Percentiles rank a stretch among this genome's conserved stretches.
Evolutionary conservation across 441 rosid species (phyloP).

Genomic region (Corymbia calophylla): DNA sequence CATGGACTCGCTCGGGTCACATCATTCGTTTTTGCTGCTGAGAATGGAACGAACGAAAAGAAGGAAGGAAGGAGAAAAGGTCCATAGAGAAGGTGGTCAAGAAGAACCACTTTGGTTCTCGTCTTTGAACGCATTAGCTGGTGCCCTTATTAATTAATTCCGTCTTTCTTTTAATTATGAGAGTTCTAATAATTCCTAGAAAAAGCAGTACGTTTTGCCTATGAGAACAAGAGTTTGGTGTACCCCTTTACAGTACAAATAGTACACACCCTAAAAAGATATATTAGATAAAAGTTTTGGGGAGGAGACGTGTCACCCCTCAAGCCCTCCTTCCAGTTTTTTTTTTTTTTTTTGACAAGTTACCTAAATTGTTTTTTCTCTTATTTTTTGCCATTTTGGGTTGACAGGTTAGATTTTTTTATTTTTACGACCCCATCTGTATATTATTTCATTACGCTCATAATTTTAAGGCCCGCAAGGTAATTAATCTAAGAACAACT

Average conservation of each 20-base stretch:
- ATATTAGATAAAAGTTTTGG: not conserved
- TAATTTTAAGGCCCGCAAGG: no score
- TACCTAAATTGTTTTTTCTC: not conserved
- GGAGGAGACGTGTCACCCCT: not conserved
- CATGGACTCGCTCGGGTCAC: not conserved
- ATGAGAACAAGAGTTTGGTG: not conserved
- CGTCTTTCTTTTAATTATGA: not conserved
- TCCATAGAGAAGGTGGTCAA: not conserved
- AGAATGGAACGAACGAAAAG: not conserved
- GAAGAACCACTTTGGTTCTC: not conserved
- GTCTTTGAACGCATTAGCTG: not conserved
- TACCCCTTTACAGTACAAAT: not conserved
- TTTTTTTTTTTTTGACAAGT: not conserved
- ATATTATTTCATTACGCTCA: not conserved
- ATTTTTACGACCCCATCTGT: not conserved
- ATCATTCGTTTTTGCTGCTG: not conserved
- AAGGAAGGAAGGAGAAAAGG: not conserved
- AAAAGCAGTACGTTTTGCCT: not conserved
- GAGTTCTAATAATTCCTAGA: not conserved
- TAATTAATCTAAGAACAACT: no score
- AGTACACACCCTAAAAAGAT: not conserved
- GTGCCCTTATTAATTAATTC: not conserved
- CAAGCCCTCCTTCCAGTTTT: not conserved
- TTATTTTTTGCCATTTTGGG: not conserved
- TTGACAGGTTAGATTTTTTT: not conserved